A percentile compares a stretch with the other conserved stretches of the same genome.
These are phyloP conservation scores for Mariannaea sp. DNA, from an alignment of 2,329 filamentous ascomycete species.

Conservation along the genomic window DNA sequence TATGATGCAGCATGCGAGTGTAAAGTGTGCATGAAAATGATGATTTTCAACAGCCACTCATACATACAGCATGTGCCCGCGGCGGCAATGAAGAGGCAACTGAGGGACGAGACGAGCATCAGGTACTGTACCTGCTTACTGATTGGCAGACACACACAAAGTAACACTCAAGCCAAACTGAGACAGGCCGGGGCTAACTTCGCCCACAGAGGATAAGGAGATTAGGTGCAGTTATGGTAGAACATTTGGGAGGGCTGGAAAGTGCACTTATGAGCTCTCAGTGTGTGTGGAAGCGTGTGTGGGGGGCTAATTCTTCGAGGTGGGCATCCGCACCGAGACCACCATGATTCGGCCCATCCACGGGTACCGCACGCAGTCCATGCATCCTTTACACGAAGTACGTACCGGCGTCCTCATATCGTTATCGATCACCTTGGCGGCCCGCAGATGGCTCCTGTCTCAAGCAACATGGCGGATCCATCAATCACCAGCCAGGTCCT, in stretches of 20 bases:
- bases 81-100: background rate
- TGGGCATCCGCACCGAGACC: too few species aligned
- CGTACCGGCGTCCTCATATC: conserved; percentile 3
- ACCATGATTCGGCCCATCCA: too few species aligned
- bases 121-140: too few species aligned
- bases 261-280: background rate
- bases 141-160: background rate
- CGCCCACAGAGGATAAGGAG: too few species aligned
- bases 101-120: background rate
- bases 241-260: conserved; percentile 8
- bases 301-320: conserved; percentile 11
- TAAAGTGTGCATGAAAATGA: background rate
- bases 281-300: too few species aligned
- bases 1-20: conserved; percentile 5
- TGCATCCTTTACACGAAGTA: too few species aligned
- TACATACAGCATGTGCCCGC: too few species aligned
- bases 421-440: conserved; percentile 28
- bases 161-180: background rate
- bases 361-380: too few species aligned
- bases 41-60: background rate
- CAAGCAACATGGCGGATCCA: conserved; percentile 22
- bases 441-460: conserved; percentile 23
- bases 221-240: conserved; percentile 4
- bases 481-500: conserved; percentile 32
- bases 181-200: too few species aligned